phyloP scores from a whole-genome alignment of 1,284 basidiomycete species.

The Microbotryum violaceum region DNA sequence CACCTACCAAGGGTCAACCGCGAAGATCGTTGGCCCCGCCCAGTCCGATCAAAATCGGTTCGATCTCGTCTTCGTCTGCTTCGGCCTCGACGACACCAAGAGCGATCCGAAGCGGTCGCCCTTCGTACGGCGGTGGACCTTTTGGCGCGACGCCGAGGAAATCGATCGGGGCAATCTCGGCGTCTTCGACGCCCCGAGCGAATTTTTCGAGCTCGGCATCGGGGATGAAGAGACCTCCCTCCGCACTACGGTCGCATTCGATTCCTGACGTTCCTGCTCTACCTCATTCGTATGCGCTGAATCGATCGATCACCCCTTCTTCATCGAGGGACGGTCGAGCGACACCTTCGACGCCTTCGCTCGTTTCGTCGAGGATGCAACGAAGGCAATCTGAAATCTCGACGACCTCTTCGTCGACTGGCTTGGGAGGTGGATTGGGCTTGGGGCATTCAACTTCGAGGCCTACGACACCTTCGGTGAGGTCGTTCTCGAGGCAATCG shows the following conservation, averaged over 20 bases:
- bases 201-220: not conserved
- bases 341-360: conserved; percentile 13
- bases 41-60: no score
- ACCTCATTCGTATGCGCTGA: conserved; percentile 17
- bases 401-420: not conserved
- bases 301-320: conserved; percentile 15
- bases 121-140: conserved; percentile 15
- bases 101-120: conserved; percentile 14
- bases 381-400: not conserved
- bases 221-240: conserved; percentile 19
- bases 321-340: conserved; percentile 9
- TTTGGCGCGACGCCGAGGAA: conserved; percentile 10
- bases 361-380: not conserved
- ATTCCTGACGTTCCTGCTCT: conserved; percentile 25
- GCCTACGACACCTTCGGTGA: conserved; percentile 12
- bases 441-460: not conserved
- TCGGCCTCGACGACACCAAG: conserved; percentile 42
- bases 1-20: no score
- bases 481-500: conserved; percentile 20
- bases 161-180: conserved; percentile 8
- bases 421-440: not conserved
- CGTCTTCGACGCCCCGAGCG: conserved; percentile 2
- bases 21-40: no score
- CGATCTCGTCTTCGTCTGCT: not conserved
- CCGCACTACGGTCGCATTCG: conserved; percentile 11